Percentiles rank a stretch among this genome's conserved stretches.
Conservation (phyloP, 768 basidiomycete genomes). For the Rhizopogon sp. region DNA sequence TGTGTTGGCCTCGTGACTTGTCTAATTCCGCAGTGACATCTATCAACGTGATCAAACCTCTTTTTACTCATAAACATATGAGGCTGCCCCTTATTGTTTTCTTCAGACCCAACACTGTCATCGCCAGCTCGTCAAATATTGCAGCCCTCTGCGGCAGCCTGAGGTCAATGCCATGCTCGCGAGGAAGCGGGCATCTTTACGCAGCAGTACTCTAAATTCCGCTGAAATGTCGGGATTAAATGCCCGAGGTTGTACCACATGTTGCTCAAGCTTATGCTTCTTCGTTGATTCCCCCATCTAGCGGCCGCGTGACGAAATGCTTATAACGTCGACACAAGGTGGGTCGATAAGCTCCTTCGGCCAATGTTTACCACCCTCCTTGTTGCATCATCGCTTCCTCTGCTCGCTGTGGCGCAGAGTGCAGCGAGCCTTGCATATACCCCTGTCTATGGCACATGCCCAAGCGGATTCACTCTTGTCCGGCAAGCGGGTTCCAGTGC, state of each 20-base stretch:
- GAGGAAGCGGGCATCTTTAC: neutral
- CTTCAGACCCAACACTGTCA: neutral
- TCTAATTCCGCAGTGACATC: neutral
- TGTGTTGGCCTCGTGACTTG: too few relatives aligned
- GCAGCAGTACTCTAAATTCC: neutral
- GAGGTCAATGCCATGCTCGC: neutral
- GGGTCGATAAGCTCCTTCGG: neutral
- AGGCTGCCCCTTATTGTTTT: too few relatives aligned
- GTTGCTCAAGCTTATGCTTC: neutral
- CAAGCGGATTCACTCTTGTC: constrained; percentile 3
- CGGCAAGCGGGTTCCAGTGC: neutral
- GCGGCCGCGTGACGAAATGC: neutral
- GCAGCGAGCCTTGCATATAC: constrained; percentile 6
- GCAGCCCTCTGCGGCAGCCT: too few relatives aligned
- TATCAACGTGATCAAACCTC: neutral
- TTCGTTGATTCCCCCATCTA: neutral
- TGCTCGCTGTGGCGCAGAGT: neutral
- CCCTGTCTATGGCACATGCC: constrained; percentile 2
- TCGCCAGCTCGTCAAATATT: neutral
- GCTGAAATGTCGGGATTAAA: neutral
- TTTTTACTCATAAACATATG: neutral
- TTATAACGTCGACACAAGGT: neutral
- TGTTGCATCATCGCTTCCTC: constrained; percentile 1
- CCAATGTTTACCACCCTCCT: constrained; percentile 5
- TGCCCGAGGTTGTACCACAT: neutral